Evolutionary conservation across 176 grass and related monocot genomes (phyloP).

Genomic region (Luzula sylvatica): DNA sequence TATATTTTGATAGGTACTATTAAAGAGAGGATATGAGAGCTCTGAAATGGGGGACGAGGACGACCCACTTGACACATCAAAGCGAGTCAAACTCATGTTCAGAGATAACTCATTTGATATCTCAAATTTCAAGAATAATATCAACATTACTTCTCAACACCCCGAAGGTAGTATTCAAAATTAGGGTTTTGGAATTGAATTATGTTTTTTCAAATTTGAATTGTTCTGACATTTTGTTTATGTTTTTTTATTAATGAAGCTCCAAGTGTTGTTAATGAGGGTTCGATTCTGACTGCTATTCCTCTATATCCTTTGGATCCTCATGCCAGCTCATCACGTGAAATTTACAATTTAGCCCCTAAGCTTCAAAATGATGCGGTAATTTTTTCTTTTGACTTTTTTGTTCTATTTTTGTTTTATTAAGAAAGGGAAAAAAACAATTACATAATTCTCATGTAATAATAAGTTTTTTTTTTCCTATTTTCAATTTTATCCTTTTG

Average conservation of each 20-base stretch:
- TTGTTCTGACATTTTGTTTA: too few species aligned
- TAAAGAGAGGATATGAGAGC: conserved; percentile 36
- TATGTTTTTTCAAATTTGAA: too few species aligned
- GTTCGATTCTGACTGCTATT: conserved; percentile 17
- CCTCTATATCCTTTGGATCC: conserved; percentile 10
- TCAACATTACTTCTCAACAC: conserved; percentile 26
- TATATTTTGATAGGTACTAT: neutral
- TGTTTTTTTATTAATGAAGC: conserved; percentile 13
- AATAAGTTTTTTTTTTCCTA: neutral
- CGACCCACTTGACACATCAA: conserved; percentile 23
- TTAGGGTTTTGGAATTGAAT: too few species aligned
- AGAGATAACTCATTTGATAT: conserved; percentile 32
- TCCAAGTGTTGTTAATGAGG: conserved; percentile 4
- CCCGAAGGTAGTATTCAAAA: conserved; percentile 1
- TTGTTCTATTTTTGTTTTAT: conserved; percentile 1
- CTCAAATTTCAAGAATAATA: conserved; percentile 47
- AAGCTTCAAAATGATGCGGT: conserved; percentile 3
- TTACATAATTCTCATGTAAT: neutral
- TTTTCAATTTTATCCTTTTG: neutral
- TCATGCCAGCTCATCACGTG: neutral
- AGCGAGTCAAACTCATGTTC: conserved; percentile 43
- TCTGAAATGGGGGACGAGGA: conserved; percentile 21
- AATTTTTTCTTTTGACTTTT: neutral
- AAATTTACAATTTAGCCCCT: neutral
- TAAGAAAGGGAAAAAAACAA: neutral